Percentiles rank a stretch among this genome's conserved stretches.
Conservation (phyloP, 768 basidiomycete species). For the Hygrocybe punicea region DNA sequence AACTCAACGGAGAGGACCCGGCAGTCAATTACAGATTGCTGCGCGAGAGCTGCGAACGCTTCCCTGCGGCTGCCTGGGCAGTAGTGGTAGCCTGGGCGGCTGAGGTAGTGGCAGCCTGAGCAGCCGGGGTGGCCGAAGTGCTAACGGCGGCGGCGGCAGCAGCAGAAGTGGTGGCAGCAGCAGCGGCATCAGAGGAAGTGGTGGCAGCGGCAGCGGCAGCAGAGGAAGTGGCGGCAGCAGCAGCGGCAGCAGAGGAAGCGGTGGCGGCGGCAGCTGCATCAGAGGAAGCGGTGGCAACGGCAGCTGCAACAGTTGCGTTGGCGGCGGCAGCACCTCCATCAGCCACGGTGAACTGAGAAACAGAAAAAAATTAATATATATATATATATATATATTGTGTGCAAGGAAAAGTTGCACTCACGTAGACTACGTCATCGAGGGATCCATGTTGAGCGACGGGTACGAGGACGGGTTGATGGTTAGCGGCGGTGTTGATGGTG, state of each 20-base stretch:
- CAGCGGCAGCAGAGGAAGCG: conserved; percentile 1
- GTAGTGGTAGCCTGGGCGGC: conserved; percentile 21
- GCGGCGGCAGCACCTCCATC: conserved; percentile 15
- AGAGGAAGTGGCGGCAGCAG: not conserved
- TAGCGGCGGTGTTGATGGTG: conserved; percentile 46
- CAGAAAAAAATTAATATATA: not conserved
- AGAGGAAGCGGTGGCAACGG: conserved; percentile 18
- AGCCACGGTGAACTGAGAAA: conserved; percentile 23
- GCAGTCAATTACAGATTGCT: too few species aligned
- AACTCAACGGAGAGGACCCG: too few species aligned
- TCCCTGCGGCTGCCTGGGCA: conserved; percentile 21
- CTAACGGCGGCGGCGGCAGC: conserved; percentile 26
- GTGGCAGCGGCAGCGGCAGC: conserved; percentile 6
- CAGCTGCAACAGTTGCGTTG: conserved; percentile 20
- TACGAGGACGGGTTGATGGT: conserved; percentile 43
- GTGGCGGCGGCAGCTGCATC: conserved; percentile 14
- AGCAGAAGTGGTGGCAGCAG: conserved; percentile 15
- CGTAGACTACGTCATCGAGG: conserved; percentile 40
- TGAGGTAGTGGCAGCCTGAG: not conserved
- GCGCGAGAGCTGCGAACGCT: too few species aligned
- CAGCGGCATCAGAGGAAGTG: conserved; percentile 9
- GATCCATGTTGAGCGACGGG: conserved; percentile 40
- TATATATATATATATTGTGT: not conserved
- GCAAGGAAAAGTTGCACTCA: conserved; percentile 14
- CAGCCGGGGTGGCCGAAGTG: conserved; percentile 25